Base-by-base conservation (phyloP, 352 stramenopile genomes). In the Pythium rhizo-oryzae region DNA sequence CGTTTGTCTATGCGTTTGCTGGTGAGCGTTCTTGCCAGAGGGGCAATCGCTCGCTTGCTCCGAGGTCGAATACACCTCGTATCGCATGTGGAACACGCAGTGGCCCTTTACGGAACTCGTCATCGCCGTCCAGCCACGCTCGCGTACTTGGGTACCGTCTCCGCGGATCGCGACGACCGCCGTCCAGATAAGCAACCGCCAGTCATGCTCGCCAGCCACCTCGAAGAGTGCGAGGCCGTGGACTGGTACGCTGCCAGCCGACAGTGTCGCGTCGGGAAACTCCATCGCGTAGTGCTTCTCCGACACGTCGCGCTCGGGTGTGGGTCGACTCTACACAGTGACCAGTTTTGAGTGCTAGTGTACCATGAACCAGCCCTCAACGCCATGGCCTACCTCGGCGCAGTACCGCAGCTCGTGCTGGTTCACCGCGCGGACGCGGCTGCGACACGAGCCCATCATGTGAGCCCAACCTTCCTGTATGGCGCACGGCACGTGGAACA, bases 241-340 rank as follows among this genome's bases (percentile, higher is more conserved):
- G 15, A 63, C 57, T 5, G n/a, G 4, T 16, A 62, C n/a, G n/a
- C n/a, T n/a, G 15, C 5, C 37, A 12, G 37, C 37, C 39, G 21
- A 15, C 1, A 7, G 21, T 41, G 21, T 1, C 7, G 37, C 18
- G 9, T 53, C 24, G 0, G 2, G 30, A 18, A 63, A 30, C 12
- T 12, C 44, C n/a, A 63, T 25, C 41, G 57, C 54, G 57, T 54
- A 63, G 3, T 54, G 41, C 44, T 43, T 53, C 57, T 63, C 57
- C 13, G 39, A 54, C 39, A 41, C 44, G 21, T 15, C 19, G 19
- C 23, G 25, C 8, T 43, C 57, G 0, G 12, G 4, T 5, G n/a
- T 24, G 33, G n/a, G 57, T 9, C 37, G 39, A 2, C 24, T 28
- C 23, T 54, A 6, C n/a, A n/a, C n/a, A n/a, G n/a, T n/a, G n/a